phyloP scores from a whole-genome alignment of 192 early-diverging fungal species.

The Dimargaris xerosporica region DNA sequence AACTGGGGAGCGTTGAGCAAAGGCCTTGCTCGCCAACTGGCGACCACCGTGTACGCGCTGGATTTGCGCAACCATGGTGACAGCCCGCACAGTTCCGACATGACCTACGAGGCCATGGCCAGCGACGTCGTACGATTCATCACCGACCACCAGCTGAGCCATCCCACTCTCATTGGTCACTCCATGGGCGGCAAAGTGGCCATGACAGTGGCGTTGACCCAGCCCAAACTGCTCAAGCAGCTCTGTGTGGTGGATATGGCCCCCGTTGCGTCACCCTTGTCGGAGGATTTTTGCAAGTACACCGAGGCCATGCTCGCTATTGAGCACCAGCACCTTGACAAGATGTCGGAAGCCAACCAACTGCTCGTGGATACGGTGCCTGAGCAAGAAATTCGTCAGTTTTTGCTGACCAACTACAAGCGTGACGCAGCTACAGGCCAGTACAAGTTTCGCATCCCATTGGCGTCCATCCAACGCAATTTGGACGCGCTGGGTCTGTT shows the following conservation, averaged over 20 bases:
- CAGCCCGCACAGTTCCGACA: conserved; percentile 46
- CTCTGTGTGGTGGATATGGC: conserved; percentile 61
- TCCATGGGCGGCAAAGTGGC: conserved; percentile 80
- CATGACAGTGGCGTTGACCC: conserved; percentile 47
- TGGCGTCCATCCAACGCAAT: conserved; percentile 44
- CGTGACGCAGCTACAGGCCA: conserved; percentile 19
- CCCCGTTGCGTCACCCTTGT: conserved; percentile 31
- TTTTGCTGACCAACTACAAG: conserved; percentile 86
- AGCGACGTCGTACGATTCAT: conserved; percentile 60
- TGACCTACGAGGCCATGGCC: conserved; percentile 67
- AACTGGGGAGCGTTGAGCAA: conserved; percentile 83
- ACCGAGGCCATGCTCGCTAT: conserved; percentile 39
- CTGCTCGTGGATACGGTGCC: conserved; percentile 34
- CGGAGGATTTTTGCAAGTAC: conserved; percentile 38
- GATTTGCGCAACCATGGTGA: conserved; percentile 94
- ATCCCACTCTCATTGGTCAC: conserved; percentile 62
- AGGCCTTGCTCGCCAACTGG: conserved; percentile 42
- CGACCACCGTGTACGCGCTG: conserved; percentile 48
- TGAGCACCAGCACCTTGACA: conserved; percentile 26
- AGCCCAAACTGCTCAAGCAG: conserved; percentile 30
- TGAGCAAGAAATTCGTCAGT: conserved; percentile 49
- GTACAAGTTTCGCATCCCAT: conserved; percentile 58
- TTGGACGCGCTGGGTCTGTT: conserved; percentile 35
- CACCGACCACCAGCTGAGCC: conserved; percentile 30
- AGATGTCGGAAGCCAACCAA: conserved; percentile 42